phyloP scores from a whole-genome alignment of 345 rosid genomes.

The Clarkia xantiana region DNA sequence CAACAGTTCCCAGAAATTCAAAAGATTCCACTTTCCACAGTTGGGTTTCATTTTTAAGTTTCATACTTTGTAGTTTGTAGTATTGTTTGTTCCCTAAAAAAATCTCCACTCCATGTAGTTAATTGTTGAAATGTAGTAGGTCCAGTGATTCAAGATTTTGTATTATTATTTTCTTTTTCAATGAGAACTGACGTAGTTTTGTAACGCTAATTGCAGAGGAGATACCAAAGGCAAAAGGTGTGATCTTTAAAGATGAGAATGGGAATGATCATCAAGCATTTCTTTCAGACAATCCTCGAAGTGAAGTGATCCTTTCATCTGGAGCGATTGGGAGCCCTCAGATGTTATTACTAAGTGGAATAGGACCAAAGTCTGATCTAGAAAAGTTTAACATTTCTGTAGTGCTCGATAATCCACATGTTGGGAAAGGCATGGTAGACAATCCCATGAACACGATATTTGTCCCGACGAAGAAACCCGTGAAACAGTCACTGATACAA shows the following conservation, averaged over 20 bases:
- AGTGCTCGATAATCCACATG: constrained; percentile 45
- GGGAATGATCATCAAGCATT: constrained; percentile 59
- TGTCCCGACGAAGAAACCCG: constrained; percentile 48
- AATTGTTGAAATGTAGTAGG: no score
- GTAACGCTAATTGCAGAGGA: constrained; percentile 18
- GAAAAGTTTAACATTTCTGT: constrained; percentile 44
- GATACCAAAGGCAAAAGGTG: constrained; percentile 67
- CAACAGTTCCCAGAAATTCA: no score
- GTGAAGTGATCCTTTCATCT: constrained; percentile 68
- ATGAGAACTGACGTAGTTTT: neutral
- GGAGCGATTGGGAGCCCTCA: constrained; percentile 96
- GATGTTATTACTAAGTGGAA: constrained; percentile 71
- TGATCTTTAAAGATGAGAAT: constrained; percentile 69
- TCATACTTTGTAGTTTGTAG: no score
- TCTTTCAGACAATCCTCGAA: constrained; percentile 27
- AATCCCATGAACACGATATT: constrained; percentile 88
- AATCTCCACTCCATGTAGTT: no score
- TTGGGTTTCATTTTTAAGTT: no score
- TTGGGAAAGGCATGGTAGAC: constrained; percentile 87
- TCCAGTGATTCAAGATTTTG: no score
- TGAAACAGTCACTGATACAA: constrained; percentile 64
- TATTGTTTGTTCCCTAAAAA: no score
- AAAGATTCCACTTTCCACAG: no score
- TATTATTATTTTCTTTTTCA: no score
- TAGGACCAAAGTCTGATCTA: constrained; percentile 69